These are phyloP conservation scores for Pestalotiopsis sp. DNA, from an alignment of 2,329 filamentous ascomycete species.

Conservation along the genomic window DNA sequence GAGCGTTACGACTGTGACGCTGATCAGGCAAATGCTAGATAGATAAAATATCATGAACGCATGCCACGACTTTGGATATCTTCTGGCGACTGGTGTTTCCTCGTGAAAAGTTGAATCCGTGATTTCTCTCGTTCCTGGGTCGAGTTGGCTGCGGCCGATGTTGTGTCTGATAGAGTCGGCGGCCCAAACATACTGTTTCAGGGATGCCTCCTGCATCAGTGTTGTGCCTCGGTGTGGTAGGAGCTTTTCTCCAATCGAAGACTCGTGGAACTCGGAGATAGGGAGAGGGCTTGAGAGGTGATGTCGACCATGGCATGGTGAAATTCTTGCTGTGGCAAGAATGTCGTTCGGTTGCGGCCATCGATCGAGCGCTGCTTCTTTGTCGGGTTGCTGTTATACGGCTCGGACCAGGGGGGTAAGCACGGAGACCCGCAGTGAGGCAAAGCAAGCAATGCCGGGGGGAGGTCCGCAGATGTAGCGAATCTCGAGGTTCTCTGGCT, in stretches of 20 bases:
- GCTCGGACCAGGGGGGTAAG: too few species aligned
- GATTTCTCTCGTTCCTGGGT: too few species aligned
- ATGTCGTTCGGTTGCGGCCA: too few species aligned
- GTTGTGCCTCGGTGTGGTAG: not conserved
- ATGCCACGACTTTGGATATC: not conserved
- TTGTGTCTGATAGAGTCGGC: not conserved
- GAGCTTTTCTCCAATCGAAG: not conserved
- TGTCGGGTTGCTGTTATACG: too few species aligned
- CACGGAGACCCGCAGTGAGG: too few species aligned
- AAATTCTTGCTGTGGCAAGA: too few species aligned
- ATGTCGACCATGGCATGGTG: too few species aligned
- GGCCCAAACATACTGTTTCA: not conserved
- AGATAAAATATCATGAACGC: not conserved
- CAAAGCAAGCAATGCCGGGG: too few species aligned
- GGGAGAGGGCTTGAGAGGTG: not conserved
- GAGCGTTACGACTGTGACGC: not conserved
- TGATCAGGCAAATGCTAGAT: not conserved
- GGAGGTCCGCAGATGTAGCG: too few species aligned
- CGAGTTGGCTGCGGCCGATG: not conserved
- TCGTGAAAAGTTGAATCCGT: too few species aligned
- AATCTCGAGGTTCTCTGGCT: too few species aligned
- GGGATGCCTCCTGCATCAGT: not conserved
- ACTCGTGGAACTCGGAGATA: not conserved
- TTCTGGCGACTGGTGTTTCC: not conserved
- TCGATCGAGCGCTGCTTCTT: too few species aligned